Base-by-base conservation (phyloP, 2,329 filamentous ascomycete genomes). In the Arthrinium puccinioides region DNA sequence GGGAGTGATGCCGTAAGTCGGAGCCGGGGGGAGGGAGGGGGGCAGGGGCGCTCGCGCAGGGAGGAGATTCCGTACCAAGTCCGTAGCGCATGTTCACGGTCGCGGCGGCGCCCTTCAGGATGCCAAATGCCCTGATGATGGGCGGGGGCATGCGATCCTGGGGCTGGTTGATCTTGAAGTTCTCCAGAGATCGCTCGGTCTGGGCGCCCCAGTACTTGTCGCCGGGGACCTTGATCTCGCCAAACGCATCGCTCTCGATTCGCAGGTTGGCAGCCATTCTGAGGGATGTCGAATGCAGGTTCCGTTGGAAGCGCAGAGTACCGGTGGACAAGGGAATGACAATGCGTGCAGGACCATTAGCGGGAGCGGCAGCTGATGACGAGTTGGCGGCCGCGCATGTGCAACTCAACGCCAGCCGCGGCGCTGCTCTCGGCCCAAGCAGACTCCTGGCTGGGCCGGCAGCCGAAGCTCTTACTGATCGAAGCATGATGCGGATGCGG, bases 151-250 rank as follows among this genome's bases (percentile, higher is more conserved):
- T 97, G 62, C 92, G 88, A 62, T 98, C 92, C 68, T 95, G 87
- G 43, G 92, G 92, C 74, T 97, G 92, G 70, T 97, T 97, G 79
- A 98, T 97, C 64, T 84, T 84, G 76, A 98, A 98, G 74, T 98
- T 98, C 65, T 85, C 83, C 62, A 97, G 77, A 36, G 90, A 97
- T 50, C 90, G 83, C 76, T 96, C 84, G 38, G 90, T 96, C 75
- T 96, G 90, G 44, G 90, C 90, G 59, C 92, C 92, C 90, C 92
- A 98, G 76, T 98, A 98, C 72, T 84, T 90, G 78, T 95, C 87
- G 48, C 76, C 75, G 28, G 84, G 76, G 52, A 97, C 89, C 72
- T 95, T 80, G 63, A 98, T 79, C 71, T 94, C 88, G 67, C 92
- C 92, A 72, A 97, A 97, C 66, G 92, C 92, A 73, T 98, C 92